These are phyloP conservation scores for Oryza nivara DNA, from an alignment of 176 grass and related monocot genomes.

Conservation along the genomic window DNA sequence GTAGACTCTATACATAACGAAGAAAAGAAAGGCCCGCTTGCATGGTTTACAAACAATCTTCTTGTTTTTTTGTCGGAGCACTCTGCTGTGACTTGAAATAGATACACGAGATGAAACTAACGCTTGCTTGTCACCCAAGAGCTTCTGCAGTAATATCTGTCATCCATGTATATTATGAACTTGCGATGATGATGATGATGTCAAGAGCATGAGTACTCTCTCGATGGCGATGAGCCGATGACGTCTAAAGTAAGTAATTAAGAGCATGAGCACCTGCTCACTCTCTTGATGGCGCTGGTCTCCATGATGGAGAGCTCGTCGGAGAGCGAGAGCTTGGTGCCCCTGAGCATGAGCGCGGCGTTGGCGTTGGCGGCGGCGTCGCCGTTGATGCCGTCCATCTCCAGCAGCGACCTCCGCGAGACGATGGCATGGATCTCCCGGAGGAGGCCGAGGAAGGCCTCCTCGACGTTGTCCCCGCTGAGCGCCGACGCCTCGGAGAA, in stretches of 20 bases:
- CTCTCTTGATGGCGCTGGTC: constrained; percentile 65
- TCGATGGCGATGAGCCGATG: constrained; percentile 35
- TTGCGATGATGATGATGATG: not conserved
- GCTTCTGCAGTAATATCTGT: not conserved
- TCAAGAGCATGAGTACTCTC: constrained; percentile 50
- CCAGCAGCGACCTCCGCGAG: constrained; percentile 55
- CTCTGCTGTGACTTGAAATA: not conserved
- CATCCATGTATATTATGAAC: not conserved
- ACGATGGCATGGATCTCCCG: constrained; percentile 70
- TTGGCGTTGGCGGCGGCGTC: not conserved
- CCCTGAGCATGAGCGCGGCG: constrained; percentile 56
- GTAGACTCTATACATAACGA: constrained; percentile 44
- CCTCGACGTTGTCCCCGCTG: constrained; percentile 79
- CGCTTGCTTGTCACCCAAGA: not conserved
- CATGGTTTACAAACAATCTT: not conserved
- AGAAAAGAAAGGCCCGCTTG: constrained; percentile 10
- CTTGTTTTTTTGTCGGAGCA: not conserved
- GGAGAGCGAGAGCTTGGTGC: constrained; percentile 41
- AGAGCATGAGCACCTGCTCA: constrained; percentile 64
- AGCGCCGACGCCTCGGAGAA: constrained; percentile 89
- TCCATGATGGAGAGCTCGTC: constrained; percentile 77
- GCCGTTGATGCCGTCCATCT: constrained; percentile 31
- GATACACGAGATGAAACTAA: not conserved
- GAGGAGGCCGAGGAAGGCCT: constrained; percentile 61
- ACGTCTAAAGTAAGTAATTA: not conserved